These are phyloP conservation scores for Penicillium canariense DNA, from an alignment of 495 filamentous ascomycete species.

Conservation along the genomic window DNA sequence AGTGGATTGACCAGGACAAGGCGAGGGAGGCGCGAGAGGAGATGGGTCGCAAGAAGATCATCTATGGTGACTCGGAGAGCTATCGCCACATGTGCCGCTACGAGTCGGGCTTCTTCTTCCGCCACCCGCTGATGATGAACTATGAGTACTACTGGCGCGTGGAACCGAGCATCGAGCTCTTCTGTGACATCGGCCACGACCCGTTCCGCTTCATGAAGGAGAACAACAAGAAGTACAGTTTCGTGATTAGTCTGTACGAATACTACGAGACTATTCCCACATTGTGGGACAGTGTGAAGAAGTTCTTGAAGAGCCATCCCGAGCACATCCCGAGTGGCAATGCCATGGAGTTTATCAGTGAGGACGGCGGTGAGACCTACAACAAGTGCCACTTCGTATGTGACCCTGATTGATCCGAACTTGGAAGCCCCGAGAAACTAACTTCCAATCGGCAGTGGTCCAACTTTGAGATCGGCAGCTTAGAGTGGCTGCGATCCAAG, in stretches of 20 bases:
- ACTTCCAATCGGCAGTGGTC: slow-evolving; percentile 62
- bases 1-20: slow-evolving; percentile 82
- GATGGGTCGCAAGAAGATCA: slow-evolving; percentile 81
- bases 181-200: slow-evolving; percentile 80
- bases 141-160: slow-evolving; percentile 95
- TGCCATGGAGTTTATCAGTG: slow-evolving; percentile 86
- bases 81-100: slow-evolving; percentile 95
- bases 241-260: slow-evolving; percentile 87
- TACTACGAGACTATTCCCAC: slow-evolving; percentile 95
- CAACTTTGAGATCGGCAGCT: slow-evolving; percentile 85
- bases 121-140: slow-evolving; percentile 73
- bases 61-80: slow-evolving; percentile 90
- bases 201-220: slow-evolving; percentile 86
- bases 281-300: slow-evolving; percentile 89
- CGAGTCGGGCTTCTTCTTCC: slow-evolving; percentile 93
- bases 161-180: slow-evolving; percentile 84
- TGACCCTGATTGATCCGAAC: slow-evolving; percentile 9
- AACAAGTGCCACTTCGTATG: slow-evolving; percentile 96
- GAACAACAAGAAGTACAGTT: slow-evolving; percentile 87
- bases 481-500: slow-evolving; percentile 79
- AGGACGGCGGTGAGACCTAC: slow-evolving; percentile 84
- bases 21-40: slow-evolving; percentile 76
- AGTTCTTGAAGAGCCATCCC: slow-evolving; percentile 83
- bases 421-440: not conserved
- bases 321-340: slow-evolving; percentile 84